Conservation (phyloP, 2,329 filamentous ascomycete species). For the Raffaelea deltoideospora region DNA sequence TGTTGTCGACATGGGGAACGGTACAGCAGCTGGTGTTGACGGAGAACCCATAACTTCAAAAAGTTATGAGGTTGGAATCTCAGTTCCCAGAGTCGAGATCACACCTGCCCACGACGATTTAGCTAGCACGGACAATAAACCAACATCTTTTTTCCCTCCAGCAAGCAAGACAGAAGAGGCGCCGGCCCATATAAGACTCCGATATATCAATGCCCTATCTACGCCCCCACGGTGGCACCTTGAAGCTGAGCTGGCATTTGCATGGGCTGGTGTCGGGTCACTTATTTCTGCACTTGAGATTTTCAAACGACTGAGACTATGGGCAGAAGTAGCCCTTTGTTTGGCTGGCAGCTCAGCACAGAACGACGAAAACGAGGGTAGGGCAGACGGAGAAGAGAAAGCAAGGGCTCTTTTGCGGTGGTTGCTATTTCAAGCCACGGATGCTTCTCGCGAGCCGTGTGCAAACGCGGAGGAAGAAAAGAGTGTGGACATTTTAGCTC, state of each 20-base stretch:
- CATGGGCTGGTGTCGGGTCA: constrained; percentile 84
- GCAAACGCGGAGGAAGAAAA: constrained; percentile 24
- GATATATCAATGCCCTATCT: constrained; percentile 70
- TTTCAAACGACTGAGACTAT: constrained; percentile 82
- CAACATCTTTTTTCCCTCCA: constrained; percentile 69
- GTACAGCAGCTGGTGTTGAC: constrained; percentile 13
- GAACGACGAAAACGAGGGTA: constrained; percentile 39
- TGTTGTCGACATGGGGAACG: constrained; percentile 63
- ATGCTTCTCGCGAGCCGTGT: constrained; percentile 12
- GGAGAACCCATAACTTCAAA: background rate
- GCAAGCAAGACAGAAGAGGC: constrained; percentile 65
- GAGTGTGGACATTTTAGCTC: constrained; percentile 38
- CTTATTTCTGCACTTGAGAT: constrained; percentile 85
- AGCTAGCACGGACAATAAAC: constrained; percentile 21
- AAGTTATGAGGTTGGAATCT: constrained; percentile 10
- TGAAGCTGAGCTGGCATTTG: constrained; percentile 78
- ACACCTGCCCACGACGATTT: constrained; percentile 21
- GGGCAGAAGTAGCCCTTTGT: constrained; percentile 89
- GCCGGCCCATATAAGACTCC: constrained; percentile 57
- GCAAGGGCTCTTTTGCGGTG: constrained; percentile 62
- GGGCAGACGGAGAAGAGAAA: constrained; percentile 56
- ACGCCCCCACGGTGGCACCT: constrained; percentile 87
- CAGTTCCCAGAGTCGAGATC: constrained; percentile 31
- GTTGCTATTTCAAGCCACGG: constrained; percentile 59
- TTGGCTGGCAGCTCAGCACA: constrained; percentile 49